Evolutionary conservation across 163 green algal species (phyloP).

Genomic region (Scenedesmus sp.): DNA sequence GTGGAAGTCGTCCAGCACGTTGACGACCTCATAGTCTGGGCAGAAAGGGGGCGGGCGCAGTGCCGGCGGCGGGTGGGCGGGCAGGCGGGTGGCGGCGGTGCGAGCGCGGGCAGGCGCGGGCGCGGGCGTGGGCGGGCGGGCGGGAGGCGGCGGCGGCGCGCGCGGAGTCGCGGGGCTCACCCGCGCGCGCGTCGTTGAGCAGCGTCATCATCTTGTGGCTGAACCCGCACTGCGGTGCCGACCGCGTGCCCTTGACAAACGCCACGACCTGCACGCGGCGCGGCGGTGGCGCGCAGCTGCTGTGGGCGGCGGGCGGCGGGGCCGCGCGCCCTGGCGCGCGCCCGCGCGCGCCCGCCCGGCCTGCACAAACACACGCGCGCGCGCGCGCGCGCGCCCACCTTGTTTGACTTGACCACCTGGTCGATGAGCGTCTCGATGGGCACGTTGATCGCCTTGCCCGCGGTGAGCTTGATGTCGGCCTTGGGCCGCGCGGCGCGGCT

Average conservation of each 20-base stretch:
- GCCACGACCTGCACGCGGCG: slow-evolving; percentile 17
- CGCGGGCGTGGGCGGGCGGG: too few relatives aligned
- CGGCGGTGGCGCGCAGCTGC: too few relatives aligned
- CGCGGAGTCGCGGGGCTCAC: too few relatives aligned
- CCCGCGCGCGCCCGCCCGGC: too few relatives aligned
- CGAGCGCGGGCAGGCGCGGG: too few relatives aligned
- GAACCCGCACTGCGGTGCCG: slow-evolving; percentile 91
- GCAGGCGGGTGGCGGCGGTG: too few relatives aligned
- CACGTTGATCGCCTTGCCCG: slow-evolving; percentile 87
- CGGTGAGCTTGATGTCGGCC: slow-evolving; percentile 78
- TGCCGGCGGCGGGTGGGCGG: too few relatives aligned
- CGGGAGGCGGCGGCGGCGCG: too few relatives aligned
- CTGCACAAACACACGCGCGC: too few relatives aligned
- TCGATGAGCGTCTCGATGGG: slow-evolving; percentile 87
- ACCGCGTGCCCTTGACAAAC: slow-evolving; percentile 84
- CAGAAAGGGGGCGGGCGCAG: too few relatives aligned
- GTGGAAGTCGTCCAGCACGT: slow-evolving; percentile 73
- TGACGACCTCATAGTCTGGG: slow-evolving; percentile 83
- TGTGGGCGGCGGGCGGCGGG: too few relatives aligned
- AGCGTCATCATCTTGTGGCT: slow-evolving; percentile 80
- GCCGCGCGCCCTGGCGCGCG: too few relatives aligned
- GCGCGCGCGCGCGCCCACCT: slow-evolving; percentile 51
- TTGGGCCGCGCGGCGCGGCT: slow-evolving; percentile 51
- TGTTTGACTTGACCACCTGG: slow-evolving; percentile 83
- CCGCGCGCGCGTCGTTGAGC: slow-evolving; percentile 59